A percentile compares a stretch with the other conserved stretches of the same genome.
These are phyloP conservation scores for Mortierella sp. DNA, from an alignment of 371 early-diverging fungal species.

Conservation along the genomic window DNA sequence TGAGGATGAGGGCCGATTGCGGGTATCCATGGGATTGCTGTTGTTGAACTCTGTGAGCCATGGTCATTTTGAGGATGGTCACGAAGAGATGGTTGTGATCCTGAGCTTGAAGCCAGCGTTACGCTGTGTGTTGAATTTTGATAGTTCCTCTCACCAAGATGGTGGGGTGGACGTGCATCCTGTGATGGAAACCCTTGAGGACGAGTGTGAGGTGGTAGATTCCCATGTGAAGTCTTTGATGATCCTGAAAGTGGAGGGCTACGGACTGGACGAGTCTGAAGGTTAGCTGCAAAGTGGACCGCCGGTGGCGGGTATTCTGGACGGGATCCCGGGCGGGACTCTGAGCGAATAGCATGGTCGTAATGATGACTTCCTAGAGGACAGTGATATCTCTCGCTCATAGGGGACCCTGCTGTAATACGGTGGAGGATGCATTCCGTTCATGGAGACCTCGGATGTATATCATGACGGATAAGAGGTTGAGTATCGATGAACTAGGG, in stretches of 20 bases:
- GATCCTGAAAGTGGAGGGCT: conserved; percentile 20
- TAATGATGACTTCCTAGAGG: background rate
- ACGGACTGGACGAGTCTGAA: conserved; percentile 3
- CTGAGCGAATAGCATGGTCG: conserved; percentile 8
- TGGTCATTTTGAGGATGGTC: conserved; percentile 10
- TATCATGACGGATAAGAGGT: conserved; percentile 53
- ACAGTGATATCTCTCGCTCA: conserved; percentile 10
- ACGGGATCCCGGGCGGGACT: conserved; percentile 22
- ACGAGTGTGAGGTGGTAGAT: background rate
- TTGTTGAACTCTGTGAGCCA: background rate
- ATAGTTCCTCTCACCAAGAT: conserved; percentile 3
- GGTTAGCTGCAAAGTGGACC: no score
- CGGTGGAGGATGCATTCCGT: conserved; percentile 7
- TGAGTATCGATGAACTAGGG: conserved; percentile 22
- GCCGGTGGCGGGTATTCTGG: background rate
- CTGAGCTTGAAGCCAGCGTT: background rate
- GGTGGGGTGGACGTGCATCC: conserved; percentile 12
- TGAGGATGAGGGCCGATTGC: conserved; percentile 6
- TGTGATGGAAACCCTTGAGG: conserved; percentile 4
- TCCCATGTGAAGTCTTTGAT: background rate
- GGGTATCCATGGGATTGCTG: conserved; percentile 12
- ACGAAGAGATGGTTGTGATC: conserved; percentile 2
- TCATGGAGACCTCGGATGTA: conserved; percentile 39
- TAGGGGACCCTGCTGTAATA: conserved; percentile 7
- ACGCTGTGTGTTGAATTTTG: background rate